Percentiles rank a stretch among this genome's conserved stretches.
Evolutionary conservation across 140 eudicot species (phyloP).

Genomic region (Oenanthe javanica): DNA sequence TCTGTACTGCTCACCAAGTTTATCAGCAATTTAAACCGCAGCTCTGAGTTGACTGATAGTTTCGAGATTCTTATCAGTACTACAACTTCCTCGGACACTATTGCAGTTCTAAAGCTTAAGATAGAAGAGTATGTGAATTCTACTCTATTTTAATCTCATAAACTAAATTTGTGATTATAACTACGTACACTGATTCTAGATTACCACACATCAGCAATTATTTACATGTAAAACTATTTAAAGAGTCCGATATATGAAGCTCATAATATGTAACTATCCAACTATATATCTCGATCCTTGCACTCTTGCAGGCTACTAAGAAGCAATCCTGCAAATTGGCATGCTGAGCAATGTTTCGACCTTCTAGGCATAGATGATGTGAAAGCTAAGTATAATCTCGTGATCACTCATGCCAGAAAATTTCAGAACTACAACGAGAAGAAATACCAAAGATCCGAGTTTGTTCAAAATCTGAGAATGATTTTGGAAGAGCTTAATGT

Average conservation of each 20-base stretch:
- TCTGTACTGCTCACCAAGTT: not conserved
- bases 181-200: no score
- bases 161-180: no score
- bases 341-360: slow-evolving; percentile 34
- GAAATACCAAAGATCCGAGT: not conserved
- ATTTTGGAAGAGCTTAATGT: not conserved
- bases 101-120: slow-evolving; percentile 38
- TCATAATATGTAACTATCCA: no score
- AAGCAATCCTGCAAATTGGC: slow-evolving; percentile 55
- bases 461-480: not conserved
- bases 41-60: slow-evolving; percentile 62
- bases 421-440: not conserved
- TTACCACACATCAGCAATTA: no score
- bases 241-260: no score
- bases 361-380: not conserved
- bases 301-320: slow-evolving; percentile 42
- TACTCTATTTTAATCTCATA: no score
- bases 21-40: slow-evolving; percentile 25
- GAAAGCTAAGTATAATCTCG: not conserved
- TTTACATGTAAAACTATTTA: no score
- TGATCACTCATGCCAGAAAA: not conserved
- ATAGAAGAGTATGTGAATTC: slow-evolving; percentile 41
- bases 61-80: slow-evolving; percentile 53
- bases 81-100: slow-evolving; percentile 50
- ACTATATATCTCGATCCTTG: no score